phyloP scores from a whole-genome alignment of 495 filamentous ascomycete species.

The Tuber microsphaerosporum region DNA sequence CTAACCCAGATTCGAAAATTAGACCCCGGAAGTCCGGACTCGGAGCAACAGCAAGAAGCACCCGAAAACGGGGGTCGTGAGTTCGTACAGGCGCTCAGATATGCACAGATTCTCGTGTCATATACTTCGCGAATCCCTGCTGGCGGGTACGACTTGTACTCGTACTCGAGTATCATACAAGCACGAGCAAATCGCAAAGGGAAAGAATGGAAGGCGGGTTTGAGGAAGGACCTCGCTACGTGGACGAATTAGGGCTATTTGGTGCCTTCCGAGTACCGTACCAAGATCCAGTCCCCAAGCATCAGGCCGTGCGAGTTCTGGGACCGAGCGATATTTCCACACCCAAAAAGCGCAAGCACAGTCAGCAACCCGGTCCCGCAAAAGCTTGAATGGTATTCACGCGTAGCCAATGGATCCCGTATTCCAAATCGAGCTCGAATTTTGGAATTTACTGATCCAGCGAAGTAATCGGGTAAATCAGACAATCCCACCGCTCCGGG shows the following conservation, averaged over 20 bases:
- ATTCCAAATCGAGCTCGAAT: background rate
- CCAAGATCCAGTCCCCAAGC: background rate
- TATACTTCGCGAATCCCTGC: background rate
- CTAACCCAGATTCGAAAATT: background rate
- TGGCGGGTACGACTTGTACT: background rate
- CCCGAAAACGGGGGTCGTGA: background rate
- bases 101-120: background rate
- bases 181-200: background rate
- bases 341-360: background rate
- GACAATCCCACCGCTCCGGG: background rate
- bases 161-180: background rate
- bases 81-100: background rate
- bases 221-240: background rate
- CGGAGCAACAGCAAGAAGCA: background rate
- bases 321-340: background rate
- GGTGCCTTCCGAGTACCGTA: background rate
- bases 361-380: background rate
- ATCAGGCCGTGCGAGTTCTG: background rate
- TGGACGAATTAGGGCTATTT: constrained; percentile 1
- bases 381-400: background rate
- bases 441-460: background rate
- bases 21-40: background rate
- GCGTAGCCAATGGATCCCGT: background rate
- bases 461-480: background rate
- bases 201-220: background rate